Base-by-base conservation (phyloP, 257 asterid species). In the Buddleja alternifolia region DNA sequence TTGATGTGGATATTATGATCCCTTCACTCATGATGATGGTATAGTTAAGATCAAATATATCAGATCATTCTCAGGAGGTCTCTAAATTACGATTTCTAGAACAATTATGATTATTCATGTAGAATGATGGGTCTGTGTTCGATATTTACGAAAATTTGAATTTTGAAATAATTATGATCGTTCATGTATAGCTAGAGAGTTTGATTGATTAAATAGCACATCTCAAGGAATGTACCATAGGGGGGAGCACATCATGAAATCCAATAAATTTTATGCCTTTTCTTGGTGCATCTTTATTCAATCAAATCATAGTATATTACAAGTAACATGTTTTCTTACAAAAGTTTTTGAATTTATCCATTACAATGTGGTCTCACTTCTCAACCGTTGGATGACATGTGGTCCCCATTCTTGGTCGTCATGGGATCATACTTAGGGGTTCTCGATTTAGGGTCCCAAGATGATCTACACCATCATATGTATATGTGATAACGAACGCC, bases 311-410 rank as follows among this genome's bases (percentile, higher is more conserved):
- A 52, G 48, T 63, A 25, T 34, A 55, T 21, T 11, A 69, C 64
- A 69, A 61, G 70, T 23, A 61, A 69, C 69, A 64, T 59, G 68
- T 63, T 23, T 64, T 72, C 63, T 63, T 37, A 7, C 21, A 41
- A 19, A 29, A 58, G 29, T 66, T 67, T 75, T 70, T 52, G 77
- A 29, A 65, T 68, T 64, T 79, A 72, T 75, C 84, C 76, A 51
- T 75, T 75, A 39, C 69, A 64, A 61, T 64, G 58, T 65, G 68
- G 68, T 42, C 56, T 60, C 24, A 56, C 53, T 11, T 39, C 21
- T 69, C 60, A 46, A 24, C 63, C 53, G 64, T 54, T 62, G 74
- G 45, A 46, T 66, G 58, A 50, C 69, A 63, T 21, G 76, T 76
- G 85, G 85, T 73, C 82, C 82, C 78, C 20, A 39, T 25, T 39